Evolutionary conservation across 2,329 filamentous ascomycete genomes (phyloP).

Genomic region (Ophiostoma novo-ulmi): DNA sequence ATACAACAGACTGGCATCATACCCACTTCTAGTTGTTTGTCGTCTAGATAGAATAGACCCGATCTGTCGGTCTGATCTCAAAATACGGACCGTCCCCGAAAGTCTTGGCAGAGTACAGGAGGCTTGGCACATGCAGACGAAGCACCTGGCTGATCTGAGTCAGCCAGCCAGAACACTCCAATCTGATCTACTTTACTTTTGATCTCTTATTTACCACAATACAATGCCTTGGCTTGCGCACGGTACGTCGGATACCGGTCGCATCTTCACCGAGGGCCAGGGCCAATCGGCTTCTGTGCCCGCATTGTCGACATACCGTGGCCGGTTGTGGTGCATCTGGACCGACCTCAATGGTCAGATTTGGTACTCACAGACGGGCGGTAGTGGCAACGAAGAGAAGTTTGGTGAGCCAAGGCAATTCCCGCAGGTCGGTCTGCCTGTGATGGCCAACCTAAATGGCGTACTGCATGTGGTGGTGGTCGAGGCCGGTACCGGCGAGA

Average conservation of each 20-base stretch:
- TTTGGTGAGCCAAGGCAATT: slow-evolving; percentile 33
- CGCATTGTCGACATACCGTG: slow-evolving; percentile 35
- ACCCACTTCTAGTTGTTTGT: not conserved
- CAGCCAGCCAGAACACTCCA: not conserved
- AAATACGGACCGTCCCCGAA: not conserved
- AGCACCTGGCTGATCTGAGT: not conserved
- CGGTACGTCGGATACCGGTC: slow-evolving; percentile 30
- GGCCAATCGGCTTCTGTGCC: slow-evolving; percentile 34
- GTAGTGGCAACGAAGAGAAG: slow-evolving; percentile 27
- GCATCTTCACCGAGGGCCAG: slow-evolving; percentile 29
- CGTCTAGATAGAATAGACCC: not conserved
- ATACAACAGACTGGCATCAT: not conserved
- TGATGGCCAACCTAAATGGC: slow-evolving; percentile 35
- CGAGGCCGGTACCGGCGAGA: slow-evolving; percentile 30
- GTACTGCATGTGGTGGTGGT: slow-evolving; percentile 35
- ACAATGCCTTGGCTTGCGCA: slow-evolving; percentile 34
- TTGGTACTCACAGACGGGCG: slow-evolving; percentile 34
- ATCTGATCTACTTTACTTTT: not conserved
- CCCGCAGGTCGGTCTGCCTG: slow-evolving; percentile 33
- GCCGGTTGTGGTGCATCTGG: slow-evolving; percentile 38
- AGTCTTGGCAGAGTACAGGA: not conserved
- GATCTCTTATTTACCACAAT: not conserved
- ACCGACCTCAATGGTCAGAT: slow-evolving; percentile 32
- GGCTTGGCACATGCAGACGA: slow-evolving; percentile 5
- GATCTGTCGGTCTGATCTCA: not conserved